These are phyloP conservation scores for Pseudogymnoascus sp. DNA, from an alignment of 2,329 filamentous ascomycete genomes.

Conservation along the genomic window DNA sequence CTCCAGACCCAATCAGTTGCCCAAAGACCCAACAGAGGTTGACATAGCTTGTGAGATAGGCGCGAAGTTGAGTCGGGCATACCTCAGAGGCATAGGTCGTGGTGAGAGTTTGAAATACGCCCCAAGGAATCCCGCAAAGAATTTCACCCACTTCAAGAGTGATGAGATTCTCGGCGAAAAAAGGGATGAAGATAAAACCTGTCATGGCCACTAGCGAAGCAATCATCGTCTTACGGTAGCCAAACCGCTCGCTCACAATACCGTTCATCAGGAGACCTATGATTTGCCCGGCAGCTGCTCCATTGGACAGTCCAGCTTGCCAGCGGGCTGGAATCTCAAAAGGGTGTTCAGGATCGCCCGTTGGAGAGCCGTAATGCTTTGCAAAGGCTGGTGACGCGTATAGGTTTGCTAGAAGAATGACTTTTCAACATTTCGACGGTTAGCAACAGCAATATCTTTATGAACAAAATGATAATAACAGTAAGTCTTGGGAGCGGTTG, in stretches of 20 bases:
- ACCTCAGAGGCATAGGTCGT: conserved; percentile 34
- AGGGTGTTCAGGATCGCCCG: conserved; percentile 11
- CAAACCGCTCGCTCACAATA: conserved; percentile 37
- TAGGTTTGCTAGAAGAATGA: neutral
- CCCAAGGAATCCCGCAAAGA: conserved; percentile 40
- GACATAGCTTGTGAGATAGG: conserved; percentile 43
- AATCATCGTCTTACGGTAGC: conserved; percentile 39
- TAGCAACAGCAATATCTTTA: neutral
- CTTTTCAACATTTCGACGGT: neutral
- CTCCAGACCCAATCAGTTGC: conserved; percentile 39
- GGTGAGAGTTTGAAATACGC: conserved; percentile 29
- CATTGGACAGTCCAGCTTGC: conserved; percentile 34
- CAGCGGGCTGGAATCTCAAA: conserved; percentile 33
- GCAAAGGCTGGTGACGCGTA: neutral
- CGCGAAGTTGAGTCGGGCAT: conserved; percentile 41
- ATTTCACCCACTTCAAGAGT: conserved; percentile 37
- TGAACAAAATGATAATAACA: conserved; percentile 26
- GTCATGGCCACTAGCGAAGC: conserved; percentile 10
- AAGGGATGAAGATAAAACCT: conserved; percentile 35
- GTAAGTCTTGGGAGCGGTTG: conserved; percentile 11
- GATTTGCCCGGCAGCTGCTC: conserved; percentile 32
- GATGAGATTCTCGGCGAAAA: conserved; percentile 37
- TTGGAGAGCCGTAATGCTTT: conserved; percentile 22
- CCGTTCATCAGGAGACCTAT: conserved; percentile 34
- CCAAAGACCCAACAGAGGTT: conserved; percentile 44